Base-by-base conservation (phyloP, 2,329 filamentous ascomycete genomes). In the Talaromyces funiculosus region DNA sequence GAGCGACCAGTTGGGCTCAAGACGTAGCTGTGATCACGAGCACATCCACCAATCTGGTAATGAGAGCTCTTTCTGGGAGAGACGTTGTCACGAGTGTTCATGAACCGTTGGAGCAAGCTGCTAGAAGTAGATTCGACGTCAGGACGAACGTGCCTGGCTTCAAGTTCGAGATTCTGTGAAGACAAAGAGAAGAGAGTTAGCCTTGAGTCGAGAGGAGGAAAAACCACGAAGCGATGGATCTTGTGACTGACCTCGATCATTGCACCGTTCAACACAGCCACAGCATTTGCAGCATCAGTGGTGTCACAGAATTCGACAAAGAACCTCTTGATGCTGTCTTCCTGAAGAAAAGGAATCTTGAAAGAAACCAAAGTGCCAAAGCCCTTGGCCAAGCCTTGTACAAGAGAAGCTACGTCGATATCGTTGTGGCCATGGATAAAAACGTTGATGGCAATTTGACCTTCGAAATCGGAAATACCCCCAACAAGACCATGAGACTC, bases 401-500 rank as follows among this genome's bases (percentile, higher is more conserved):
- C 67, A 60, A 86, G 80, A 53, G 78, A 72, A 62, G 85, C 87
- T 18, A 76, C 65, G 63, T 53, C 65, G 65, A 64, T 71, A 68
- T 55, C 51, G 35, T 24, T 18, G n/a, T 66, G 60, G 20, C 69
- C 68, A 40, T 71, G 69, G 61, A 72, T 75, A 57, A 77, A 76
- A 24, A 82, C 80, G n/a, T 77, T 79, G 10, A 86, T 69, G 60
- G 79, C 73, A 40, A 86, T 69, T 67, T 86, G 82, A 18, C 82
- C 84, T 71, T 86, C 84, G 63, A 82, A 79, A 53, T 78, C 72
- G 18, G 80, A 77, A 22, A 66, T 64, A 42, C 63, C 60, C 22
- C 65, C 49, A n/a, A 68, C 22, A 37, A 68, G 67, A 6, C 68
- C 63, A 14, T 72, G 71, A 31, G 67, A 64, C 53, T 73, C 72